Base-by-base conservation (phyloP, 2,329 filamentous ascomycete genomes). In the Alternaria conjuncta region DNA sequence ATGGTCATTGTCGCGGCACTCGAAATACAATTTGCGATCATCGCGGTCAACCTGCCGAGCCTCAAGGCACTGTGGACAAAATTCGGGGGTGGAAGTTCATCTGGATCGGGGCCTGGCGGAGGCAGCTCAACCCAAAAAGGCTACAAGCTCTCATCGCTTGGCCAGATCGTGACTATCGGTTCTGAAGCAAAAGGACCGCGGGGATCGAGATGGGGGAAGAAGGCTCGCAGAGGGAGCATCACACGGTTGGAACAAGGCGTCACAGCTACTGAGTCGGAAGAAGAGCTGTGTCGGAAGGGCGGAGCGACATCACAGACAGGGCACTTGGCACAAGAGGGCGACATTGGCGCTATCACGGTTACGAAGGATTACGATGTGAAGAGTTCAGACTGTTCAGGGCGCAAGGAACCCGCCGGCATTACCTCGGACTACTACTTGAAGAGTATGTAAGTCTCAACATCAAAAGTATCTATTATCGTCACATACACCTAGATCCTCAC, bases 11-110 rank as follows among this genome's bases (percentile, higher is more conserved):
- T 79, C 8, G 74, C 77, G 1, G 71, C 70, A 15, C 53, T 77
- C 26, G 76, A 79, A 55, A 71, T 80, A 47, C 68, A 78, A 43
- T 62, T 75, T 9, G 78, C 75, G 18, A 71, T 79, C 36, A 59
- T 79, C 28, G 73, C 78, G 6, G 72, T 76, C 56, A 79, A 79
- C 65, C 65, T 78, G 46, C 77, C 76, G 0, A 67, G 70, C 6
- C 55, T 78, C 12, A 75, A 78, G 47, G 74, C 75, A 5, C 71
- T 80, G 23, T 79, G 73, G 67, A 72, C 66, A 25, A 57, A 47
- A 12, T 25, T 68, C 21, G 30, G 18, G 20, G 49, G 49, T 5
- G 49, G 30, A 36, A 15, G 20, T 36, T 53, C 49, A 53, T 36
- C 21, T 6, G 49, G 49, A 53, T 53, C 49, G 15, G 28, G 28